phyloP scores from a whole-genome alignment of 2,329 filamentous ascomycete species.

The Colletotrichum coccodes region DNA sequence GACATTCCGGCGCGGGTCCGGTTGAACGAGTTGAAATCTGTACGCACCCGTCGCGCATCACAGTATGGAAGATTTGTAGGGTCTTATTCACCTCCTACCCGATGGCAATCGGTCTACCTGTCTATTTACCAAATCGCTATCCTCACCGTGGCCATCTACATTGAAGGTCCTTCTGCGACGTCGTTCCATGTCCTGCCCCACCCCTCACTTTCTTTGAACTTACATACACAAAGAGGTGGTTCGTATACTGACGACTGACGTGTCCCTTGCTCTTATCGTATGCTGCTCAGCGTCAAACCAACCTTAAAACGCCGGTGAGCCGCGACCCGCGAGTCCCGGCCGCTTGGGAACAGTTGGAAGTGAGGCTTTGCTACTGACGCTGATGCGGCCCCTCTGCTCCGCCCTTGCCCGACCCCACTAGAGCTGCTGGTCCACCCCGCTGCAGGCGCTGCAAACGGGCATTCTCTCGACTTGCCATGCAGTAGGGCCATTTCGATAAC shows the following conservation, averaged over 20 bases:
- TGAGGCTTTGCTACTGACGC: conserved; percentile 1
- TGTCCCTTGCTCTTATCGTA: not conserved
- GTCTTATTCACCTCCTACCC: too few relatives aligned
- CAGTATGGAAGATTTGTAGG: not conserved
- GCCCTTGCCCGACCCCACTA: not conserved
- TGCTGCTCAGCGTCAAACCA: conserved; percentile 3
- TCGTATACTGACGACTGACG: not conserved
- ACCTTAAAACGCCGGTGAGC: conserved; percentile 1
- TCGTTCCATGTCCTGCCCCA: not conserved
- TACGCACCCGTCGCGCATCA: not conserved
- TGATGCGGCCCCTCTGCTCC: conserved; percentile 6
- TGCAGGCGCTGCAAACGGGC: not conserved
- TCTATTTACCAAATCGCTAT: too few relatives aligned
- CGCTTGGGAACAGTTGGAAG: not conserved
- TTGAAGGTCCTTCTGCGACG: too few relatives aligned
- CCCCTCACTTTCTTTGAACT: not conserved
- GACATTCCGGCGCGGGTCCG: not conserved
- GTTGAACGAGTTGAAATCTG: not conserved
- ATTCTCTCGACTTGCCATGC: not conserved
- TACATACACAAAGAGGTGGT: not conserved
- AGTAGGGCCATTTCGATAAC: not conserved
- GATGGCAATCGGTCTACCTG: too few relatives aligned
- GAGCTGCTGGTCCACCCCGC: not conserved
- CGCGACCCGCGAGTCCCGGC: conserved; percentile 1
- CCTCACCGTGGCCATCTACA: too few relatives aligned